These are phyloP conservation scores for Corchorus capsularis DNA, from an alignment of 345 rosid genomes.

Conservation along the genomic window DNA sequence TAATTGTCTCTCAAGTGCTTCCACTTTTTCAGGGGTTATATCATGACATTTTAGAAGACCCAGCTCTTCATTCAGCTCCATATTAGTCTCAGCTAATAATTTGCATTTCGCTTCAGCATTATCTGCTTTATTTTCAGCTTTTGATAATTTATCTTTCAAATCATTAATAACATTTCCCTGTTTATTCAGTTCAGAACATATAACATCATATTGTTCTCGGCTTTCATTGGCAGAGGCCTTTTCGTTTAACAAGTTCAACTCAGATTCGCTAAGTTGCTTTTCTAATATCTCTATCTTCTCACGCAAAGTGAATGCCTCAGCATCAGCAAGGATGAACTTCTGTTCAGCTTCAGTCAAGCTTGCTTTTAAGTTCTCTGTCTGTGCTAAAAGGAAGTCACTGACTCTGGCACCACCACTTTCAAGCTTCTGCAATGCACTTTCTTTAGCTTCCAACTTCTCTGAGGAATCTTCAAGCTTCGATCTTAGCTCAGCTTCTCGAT, in stretches of 20 bases:
- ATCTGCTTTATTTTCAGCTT: constrained; percentile 53
- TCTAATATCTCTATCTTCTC: constrained; percentile 58
- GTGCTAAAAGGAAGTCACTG: constrained; percentile 46
- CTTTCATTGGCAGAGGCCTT: constrained; percentile 27
- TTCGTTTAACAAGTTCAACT: constrained; percentile 31
- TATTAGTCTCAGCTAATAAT: constrained; percentile 45
- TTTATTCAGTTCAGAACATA: constrained; percentile 27
- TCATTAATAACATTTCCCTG: constrained; percentile 44
- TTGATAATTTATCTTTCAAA: constrained; percentile 45
- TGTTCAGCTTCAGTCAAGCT: constrained; percentile 62
- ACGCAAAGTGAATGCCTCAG: constrained; percentile 53
- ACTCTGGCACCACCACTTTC: constrained; percentile 49
- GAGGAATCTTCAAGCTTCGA: constrained; percentile 47
- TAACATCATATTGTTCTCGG: constrained; percentile 27
- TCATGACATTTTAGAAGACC: constrained; percentile 47
- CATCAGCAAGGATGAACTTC: constrained; percentile 46
- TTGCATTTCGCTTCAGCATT: constrained; percentile 56
- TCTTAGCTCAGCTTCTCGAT: constrained; percentile 56
- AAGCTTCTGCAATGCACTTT: constrained; percentile 50
- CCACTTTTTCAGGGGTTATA: constrained; percentile 52
- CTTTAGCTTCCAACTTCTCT: constrained; percentile 57
- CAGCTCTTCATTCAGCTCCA: constrained; percentile 55
- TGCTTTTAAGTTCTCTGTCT: constrained; percentile 53
- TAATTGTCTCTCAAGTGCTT: constrained; percentile 62
- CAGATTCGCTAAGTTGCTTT: constrained; percentile 49